phyloP scores from a whole-genome alignment of 495 filamentous ascomycete genomes.

The Talaromyces ruber region DNA sequence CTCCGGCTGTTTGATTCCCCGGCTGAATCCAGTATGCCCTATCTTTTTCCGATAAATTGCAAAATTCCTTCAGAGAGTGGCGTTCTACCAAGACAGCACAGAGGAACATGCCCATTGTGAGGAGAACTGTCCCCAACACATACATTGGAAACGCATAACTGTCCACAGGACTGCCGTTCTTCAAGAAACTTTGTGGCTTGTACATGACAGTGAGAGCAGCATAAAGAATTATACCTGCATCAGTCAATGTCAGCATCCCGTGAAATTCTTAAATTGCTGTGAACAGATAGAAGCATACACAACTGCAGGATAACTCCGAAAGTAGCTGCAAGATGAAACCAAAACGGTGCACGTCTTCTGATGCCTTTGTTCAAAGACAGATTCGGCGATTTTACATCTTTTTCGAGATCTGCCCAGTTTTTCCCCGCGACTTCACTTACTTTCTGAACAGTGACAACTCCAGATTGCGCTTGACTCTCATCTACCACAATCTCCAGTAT shows the following conservation, averaged over 20 bases:
- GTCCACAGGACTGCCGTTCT: conserved; percentile 19
- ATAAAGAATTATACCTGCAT: conserved; percentile 22
- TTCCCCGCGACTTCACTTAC: background rate
- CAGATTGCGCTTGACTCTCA: conserved; percentile 9
- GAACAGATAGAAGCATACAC: conserved; percentile 11
- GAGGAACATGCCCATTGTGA: conserved; percentile 32
- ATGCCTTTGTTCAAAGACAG: conserved; percentile 41
- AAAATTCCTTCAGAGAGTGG: conserved; percentile 22
- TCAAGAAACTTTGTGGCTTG: conserved; percentile 20
- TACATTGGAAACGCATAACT: conserved; percentile 34
- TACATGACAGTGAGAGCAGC: conserved; percentile 25
- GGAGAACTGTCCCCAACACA: conserved; percentile 22
- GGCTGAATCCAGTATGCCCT: conserved; percentile 38
- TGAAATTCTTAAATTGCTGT: background rate
- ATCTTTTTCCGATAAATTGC: conserved; percentile 19
- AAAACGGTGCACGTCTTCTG: conserved; percentile 17
- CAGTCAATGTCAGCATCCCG: background rate
- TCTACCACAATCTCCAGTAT: conserved; percentile 31
- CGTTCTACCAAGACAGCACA: conserved; percentile 33
- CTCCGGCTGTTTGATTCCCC: conserved; percentile 27
- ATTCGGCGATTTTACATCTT: conserved; percentile 22
- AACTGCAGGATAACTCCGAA: conserved; percentile 22
- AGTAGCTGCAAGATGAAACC: conserved; percentile 26
- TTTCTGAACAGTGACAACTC: conserved; percentile 7
- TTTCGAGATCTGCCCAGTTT: conserved; percentile 19